phyloP scores from a whole-genome alignment of 108 stramenopile species.

The Bacterosira constricta region DNA sequence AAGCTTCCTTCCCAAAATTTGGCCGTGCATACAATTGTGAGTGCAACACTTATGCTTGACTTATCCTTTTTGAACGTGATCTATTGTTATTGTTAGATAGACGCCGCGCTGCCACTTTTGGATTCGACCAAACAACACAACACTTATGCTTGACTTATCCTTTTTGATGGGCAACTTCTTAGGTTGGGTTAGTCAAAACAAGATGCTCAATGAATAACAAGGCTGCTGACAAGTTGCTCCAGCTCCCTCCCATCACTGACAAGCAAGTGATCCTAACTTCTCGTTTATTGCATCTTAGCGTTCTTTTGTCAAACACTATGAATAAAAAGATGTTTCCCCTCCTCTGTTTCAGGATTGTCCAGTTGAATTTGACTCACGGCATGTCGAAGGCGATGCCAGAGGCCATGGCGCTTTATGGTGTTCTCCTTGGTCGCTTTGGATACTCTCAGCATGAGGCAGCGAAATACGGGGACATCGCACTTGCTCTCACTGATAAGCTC shows the following conservation, averaged over 20 bases:
- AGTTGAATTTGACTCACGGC: constrained; percentile 9
- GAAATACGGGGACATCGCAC: constrained; percentile 7
- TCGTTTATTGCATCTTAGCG: neutral
- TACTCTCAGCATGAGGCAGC: neutral
- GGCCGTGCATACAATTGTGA: neutral
- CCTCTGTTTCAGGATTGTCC: constrained; percentile 6
- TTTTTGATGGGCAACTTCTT: no score
- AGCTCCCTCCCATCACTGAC: neutral
- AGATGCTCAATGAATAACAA: neutral
- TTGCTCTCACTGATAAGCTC: neutral
- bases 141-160: no score
- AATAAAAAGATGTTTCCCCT: neutral
- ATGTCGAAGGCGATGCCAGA: constrained; percentile 3
- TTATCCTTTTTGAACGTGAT: neutral
- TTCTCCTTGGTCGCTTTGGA: neutral
- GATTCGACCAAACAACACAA: no score
- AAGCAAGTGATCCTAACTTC: neutral
- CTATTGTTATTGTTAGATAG: no score
- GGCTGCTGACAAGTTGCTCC: neutral
- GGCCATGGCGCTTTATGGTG: constrained; percentile 8
- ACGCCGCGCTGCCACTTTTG: no score
- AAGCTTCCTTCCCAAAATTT: neutral
- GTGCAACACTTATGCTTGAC: neutral
- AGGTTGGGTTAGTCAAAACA: constrained; percentile 4
- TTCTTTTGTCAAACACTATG: neutral